Evolutionary conservation across 1,284 basidiomycete species (phyloP).

Genomic region (Salmacisia buchloeana): DNA sequence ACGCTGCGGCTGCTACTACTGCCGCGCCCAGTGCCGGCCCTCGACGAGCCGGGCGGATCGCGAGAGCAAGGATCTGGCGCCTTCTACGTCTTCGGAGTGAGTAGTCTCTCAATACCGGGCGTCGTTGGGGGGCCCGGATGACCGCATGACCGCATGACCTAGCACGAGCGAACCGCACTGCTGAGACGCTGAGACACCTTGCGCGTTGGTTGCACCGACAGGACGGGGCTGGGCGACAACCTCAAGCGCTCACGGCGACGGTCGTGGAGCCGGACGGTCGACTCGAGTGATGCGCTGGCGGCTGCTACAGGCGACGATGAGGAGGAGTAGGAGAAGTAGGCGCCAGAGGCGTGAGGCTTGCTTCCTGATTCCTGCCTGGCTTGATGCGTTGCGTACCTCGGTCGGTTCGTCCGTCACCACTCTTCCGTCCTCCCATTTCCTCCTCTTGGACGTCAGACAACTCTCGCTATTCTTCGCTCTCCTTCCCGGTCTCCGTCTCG

Average conservation of each 20-base stretch:
- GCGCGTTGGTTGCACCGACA: background rate
- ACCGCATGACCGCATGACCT: background rate
- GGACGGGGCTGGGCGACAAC: background rate
- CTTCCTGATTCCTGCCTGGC: no score
- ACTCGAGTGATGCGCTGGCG: conserved; percentile 10
- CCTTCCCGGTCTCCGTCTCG: no score
- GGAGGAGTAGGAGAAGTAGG: background rate
- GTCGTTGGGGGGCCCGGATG: background rate
- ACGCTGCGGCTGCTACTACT: background rate
- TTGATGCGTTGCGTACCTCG: no score
- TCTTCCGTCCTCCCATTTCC: no score
- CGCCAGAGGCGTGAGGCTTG: no score
- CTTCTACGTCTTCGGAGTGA: conserved; percentile 6
- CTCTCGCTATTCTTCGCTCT: no score
- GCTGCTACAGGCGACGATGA: conserved; percentile 4
- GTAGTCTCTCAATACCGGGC: background rate
- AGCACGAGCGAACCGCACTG: background rate
- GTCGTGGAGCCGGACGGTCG: conserved; percentile 10
- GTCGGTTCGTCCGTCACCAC: no score
- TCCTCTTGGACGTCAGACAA: no score
- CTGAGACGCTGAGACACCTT: background rate
- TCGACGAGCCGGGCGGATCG: background rate
- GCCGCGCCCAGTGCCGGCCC: background rate
- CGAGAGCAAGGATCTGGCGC: conserved; percentile 11
- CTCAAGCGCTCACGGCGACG: conserved; percentile 8